Percentiles rank a stretch among this genome's conserved stretches.
Evolutionary conservation across 495 filamentous ascomycete species (phyloP).

Genomic region (Aspergillus homomorphus): DNA sequence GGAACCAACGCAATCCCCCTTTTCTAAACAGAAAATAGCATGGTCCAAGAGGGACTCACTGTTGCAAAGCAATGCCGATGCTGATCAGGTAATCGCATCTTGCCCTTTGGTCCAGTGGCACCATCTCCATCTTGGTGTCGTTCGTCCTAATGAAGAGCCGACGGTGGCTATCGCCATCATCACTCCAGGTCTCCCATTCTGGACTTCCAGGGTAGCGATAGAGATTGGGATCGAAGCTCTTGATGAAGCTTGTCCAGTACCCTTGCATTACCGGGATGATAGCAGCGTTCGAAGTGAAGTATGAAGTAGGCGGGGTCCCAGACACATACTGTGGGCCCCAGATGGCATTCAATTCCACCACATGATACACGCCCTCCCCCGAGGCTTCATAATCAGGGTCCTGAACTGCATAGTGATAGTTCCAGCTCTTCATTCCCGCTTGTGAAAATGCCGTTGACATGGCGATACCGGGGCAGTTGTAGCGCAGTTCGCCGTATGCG

Average conservation of each 20-base stretch:
- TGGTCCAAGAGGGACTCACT: conserved; percentile 27
- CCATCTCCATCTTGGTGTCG: conserved; percentile 56
- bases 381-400: conserved; percentile 44
- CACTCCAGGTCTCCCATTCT: conserved; percentile 47
- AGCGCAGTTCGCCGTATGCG: conserved; percentile 71
- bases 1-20: neutral
- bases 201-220: conserved; percentile 40
- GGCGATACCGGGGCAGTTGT: conserved; percentile 64
- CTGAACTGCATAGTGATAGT: conserved; percentile 65
- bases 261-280: conserved; percentile 58
- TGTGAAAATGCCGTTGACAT: conserved; percentile 45
- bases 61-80: conserved; percentile 50
- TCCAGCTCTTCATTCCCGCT: conserved; percentile 47
- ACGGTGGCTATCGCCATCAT: conserved; percentile 24
- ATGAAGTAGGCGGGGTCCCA: conserved; percentile 48
- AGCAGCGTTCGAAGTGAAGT: conserved; percentile 47
- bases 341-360: conserved; percentile 59
- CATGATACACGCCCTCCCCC: conserved; percentile 62
- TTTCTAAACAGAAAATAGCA: no score
- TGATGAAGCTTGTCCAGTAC: conserved; percentile 70
- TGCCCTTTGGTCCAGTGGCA: conserved; percentile 39
- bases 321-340: conserved; percentile 51
- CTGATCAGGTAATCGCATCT: conserved; percentile 53
- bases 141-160: conserved; percentile 56
- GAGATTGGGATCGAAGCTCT: conserved; percentile 61